phyloP scores from a whole-genome alignment of 2,329 filamentous ascomycete genomes.

The Aureobasidium sp. region DNA sequence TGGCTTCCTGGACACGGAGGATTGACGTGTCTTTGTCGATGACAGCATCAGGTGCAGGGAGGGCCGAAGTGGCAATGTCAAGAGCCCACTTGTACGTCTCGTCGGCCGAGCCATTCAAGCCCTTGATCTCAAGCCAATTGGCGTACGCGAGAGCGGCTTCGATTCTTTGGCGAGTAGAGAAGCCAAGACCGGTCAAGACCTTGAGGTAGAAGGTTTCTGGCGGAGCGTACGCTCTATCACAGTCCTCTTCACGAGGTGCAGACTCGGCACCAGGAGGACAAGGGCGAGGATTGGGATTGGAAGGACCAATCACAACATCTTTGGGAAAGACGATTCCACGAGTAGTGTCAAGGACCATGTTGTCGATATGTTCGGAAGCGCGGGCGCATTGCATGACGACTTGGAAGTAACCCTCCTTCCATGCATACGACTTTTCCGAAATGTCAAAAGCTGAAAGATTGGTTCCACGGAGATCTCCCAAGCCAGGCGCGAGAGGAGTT shows the following conservation, averaged over 20 bases:
- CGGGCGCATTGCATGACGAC: slow-evolving; percentile 69
- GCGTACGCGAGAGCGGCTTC: slow-evolving; percentile 78
- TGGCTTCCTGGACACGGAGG: slow-evolving; percentile 41
- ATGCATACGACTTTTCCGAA: slow-evolving; percentile 68
- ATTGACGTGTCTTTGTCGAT: slow-evolving; percentile 59
- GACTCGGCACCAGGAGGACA: slow-evolving; percentile 57
- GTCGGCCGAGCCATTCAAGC: slow-evolving; percentile 55
- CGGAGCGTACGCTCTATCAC: slow-evolving; percentile 58
- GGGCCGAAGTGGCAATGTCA: slow-evolving; percentile 59
- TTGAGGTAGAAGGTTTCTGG: slow-evolving; percentile 76
- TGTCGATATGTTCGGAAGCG: slow-evolving; percentile 73
- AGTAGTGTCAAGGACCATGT: slow-evolving; percentile 65
- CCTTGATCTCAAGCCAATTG: slow-evolving; percentile 76
- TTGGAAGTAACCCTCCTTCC: slow-evolving; percentile 81
- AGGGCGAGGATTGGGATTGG: slow-evolving; percentile 72
- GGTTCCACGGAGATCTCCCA: slow-evolving; percentile 42
- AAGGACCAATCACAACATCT: slow-evolving; percentile 70
- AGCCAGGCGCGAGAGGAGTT: slow-evolving; percentile 18
- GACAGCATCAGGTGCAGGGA: slow-evolving; percentile 40
- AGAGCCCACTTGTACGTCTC: slow-evolving; percentile 71
- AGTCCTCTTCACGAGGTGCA: slow-evolving; percentile 68
- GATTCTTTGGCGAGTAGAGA: slow-evolving; percentile 69
- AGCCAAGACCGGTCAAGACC: slow-evolving; percentile 72
- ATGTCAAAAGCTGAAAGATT: slow-evolving; percentile 60
- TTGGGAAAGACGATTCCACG: slow-evolving; percentile 61